Evolutionary conservation across 2,329 filamentous ascomycete species (phyloP).

Genomic region (Triangularia setosa): DNA sequence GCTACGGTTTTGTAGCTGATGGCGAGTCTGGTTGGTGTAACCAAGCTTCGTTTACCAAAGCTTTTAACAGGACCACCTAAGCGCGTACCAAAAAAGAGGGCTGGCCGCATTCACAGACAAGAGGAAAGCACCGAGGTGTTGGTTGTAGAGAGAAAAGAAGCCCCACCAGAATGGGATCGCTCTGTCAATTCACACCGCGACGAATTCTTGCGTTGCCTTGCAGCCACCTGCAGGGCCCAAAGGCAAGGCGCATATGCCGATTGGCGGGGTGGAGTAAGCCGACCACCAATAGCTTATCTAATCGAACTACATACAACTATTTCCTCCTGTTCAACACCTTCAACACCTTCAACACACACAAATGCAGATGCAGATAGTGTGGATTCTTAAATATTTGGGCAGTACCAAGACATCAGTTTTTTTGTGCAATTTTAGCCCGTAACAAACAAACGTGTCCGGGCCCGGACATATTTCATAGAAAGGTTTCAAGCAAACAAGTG

Average conservation of each 20-base stretch:
- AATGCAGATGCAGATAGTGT: not conserved
- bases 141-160: not conserved
- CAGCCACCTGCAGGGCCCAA: not conserved
- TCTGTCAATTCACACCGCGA: not conserved
- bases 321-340: too few species aligned
- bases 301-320: not conserved
- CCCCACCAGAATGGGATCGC: not conserved
- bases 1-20: not conserved
- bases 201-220: constrained; percentile 8
- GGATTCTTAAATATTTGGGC: not conserved
- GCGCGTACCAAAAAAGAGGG: not conserved
- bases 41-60: not conserved
- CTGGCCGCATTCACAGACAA: not conserved
- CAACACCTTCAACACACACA: too few species aligned
- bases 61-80: not conserved
- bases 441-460: not conserved
- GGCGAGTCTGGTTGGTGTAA: not conserved
- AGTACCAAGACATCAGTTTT: not conserved
- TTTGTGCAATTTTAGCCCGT: not conserved
- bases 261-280: not conserved
- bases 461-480: not conserved
- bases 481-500: not conserved
- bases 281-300: not conserved
- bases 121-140: not conserved
- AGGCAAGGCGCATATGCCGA: not conserved